Conservation (phyloP, 2,329 filamentous ascomycete species). For the Pseudonectria buxi region DNA sequence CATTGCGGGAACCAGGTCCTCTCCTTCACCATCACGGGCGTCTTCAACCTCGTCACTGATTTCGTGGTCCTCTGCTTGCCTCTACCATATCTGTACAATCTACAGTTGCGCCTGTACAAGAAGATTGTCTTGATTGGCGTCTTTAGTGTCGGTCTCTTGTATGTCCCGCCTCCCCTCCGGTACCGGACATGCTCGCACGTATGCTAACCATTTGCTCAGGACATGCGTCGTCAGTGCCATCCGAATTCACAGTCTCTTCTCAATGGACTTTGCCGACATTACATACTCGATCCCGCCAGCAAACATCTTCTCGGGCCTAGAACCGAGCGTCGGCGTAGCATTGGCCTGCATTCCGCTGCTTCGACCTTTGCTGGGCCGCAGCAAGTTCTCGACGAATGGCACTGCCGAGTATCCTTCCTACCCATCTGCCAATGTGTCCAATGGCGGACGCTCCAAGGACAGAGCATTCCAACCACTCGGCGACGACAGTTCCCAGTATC, state of each 20-base stretch:
- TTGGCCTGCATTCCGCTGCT: slow-evolving; percentile 35
- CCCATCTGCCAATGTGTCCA: too few species aligned
- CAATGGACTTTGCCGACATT: too few species aligned
- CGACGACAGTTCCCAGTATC: too few species aligned
- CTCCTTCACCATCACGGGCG: slow-evolving; percentile 24
- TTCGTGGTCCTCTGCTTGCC: slow-evolving; percentile 25
- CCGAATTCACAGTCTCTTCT: slow-evolving; percentile 26
- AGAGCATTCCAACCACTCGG: too few species aligned
- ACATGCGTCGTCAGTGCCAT: slow-evolving; percentile 27
- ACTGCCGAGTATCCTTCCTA: too few species aligned
- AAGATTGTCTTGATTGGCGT: slow-evolving; percentile 24
- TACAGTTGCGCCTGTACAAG: slow-evolving; percentile 25
- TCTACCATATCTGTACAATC: slow-evolving; percentile 24
- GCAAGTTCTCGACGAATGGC: slow-evolving; percentile 3
- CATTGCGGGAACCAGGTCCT: slow-evolving; percentile 25
- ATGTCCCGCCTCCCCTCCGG: slow-evolving; percentile 9
- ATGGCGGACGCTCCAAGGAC: too few species aligned
- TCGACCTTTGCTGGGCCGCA: slow-evolving; percentile 30
- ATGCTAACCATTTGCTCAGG: too few species aligned
- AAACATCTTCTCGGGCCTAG: slow-evolving; percentile 30
- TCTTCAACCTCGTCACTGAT: slow-evolving; percentile 28
- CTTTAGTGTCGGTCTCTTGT: slow-evolving; percentile 29
- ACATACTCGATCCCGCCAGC: slow-evolving; percentile 21
- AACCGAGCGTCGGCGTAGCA: slow-evolving; percentile 32
- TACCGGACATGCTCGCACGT: too few species aligned